Percentiles rank a stretch among this genome's conserved stretches.
phyloP scores from a whole-genome alignment of 345 rosid genomes.

The Iberis pinnata region DNA sequence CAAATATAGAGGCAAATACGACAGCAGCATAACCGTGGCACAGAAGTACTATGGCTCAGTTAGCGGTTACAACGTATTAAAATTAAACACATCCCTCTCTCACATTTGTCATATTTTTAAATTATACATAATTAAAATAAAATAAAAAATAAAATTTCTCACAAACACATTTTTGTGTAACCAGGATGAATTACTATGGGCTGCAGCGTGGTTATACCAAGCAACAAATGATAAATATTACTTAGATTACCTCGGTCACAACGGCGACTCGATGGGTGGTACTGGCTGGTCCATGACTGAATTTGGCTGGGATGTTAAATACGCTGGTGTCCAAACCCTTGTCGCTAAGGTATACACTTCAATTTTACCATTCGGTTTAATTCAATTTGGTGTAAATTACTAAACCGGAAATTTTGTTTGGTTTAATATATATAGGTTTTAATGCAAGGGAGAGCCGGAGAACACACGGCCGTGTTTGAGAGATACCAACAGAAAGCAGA shows the following conservation, averaged over 20 bases:
- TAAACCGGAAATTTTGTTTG: not conserved
- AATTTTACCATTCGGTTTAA: not conserved
- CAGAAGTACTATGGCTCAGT: constrained; percentile 74
- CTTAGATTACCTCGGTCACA: constrained; percentile 71
- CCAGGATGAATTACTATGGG: constrained; percentile 91
- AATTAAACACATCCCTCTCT: not conserved
- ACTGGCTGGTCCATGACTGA: constrained; percentile 81
- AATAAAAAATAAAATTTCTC: not conserved
- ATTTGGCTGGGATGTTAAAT: constrained; percentile 91
- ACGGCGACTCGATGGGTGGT: constrained; percentile 79
- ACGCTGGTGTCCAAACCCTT: constrained; percentile 82
- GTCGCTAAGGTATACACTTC: constrained; percentile 62
- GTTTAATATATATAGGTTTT: constrained; percentile 53
- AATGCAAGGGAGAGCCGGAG: constrained; percentile 76
- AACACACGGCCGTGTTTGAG: constrained; percentile 50
- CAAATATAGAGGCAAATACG: constrained; percentile 89
- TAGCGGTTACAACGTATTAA: constrained; percentile 76
- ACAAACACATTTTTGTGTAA: not conserved
- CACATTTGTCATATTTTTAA: too few relatives aligned
- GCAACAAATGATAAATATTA: constrained; percentile 66
- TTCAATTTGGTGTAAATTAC: not conserved
- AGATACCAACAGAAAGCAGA: constrained; percentile 77
- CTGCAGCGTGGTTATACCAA: constrained; percentile 81
- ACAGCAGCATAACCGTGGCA: constrained; percentile 74
- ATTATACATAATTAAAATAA: too few relatives aligned